Conservation (phyloP, 192 early-diverging fungal species). For the Coemansia aciculifera region DNA sequence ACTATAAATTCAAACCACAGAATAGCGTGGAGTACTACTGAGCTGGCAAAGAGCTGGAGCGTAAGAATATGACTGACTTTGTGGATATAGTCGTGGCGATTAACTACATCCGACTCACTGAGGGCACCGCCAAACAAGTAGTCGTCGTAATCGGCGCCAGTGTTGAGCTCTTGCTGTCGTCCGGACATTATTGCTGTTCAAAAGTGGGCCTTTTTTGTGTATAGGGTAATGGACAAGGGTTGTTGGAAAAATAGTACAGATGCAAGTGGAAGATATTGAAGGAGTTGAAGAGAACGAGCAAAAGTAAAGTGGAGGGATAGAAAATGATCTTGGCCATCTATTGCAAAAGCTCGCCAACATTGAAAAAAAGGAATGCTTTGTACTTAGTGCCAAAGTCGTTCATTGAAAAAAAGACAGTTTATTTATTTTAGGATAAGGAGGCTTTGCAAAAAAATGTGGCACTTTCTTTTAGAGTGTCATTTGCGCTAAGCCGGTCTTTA, state of each 20-base stretch:
- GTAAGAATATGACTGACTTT: background rate
- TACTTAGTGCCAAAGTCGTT: background rate
- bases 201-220: background rate
- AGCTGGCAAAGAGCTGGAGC: background rate
- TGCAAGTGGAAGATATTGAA: background rate
- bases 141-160: background rate
- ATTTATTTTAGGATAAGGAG: background rate
- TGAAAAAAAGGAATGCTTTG: background rate
- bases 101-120: background rate
- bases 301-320: background rate
- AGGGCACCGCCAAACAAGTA: constrained; percentile 3
- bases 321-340: background rate
- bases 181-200: background rate
- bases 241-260: background rate
- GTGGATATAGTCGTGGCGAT: constrained; percentile 4
- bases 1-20: constrained; percentile 6
- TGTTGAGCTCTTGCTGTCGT: background rate
- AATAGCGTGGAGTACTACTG: background rate
- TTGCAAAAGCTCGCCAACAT: background rate
- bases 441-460: background rate
- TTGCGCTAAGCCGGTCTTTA: background rate
- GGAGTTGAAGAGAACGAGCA: background rate
- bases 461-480: background rate
- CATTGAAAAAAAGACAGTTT: background rate
- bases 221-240: background rate